phyloP scores from a whole-genome alignment of 306 rosid species.

The Cucurbita maxima region DNA sequence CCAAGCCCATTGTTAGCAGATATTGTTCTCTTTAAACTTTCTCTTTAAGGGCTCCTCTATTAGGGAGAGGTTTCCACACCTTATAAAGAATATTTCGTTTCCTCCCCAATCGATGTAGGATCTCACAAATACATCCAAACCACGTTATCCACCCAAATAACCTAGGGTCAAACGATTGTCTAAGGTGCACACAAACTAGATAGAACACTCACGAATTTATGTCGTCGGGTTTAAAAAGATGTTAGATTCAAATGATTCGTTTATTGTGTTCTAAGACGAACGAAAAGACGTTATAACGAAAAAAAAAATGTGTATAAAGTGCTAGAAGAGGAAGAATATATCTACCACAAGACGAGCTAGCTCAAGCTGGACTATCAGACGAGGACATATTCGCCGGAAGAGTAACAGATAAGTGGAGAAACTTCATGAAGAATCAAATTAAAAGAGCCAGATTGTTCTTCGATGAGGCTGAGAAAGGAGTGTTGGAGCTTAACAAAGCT shows the following conservation, averaged over 20 bases:
- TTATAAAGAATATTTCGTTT: no score
- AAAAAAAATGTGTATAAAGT: slow-evolving; percentile 14
- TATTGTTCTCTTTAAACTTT: no score
- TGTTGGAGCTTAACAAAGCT: slow-evolving; percentile 51
- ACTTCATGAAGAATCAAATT: slow-evolving; percentile 75
- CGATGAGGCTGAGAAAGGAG: slow-evolving; percentile 83
- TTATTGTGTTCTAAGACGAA: not conserved
- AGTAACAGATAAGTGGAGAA: slow-evolving; percentile 76
- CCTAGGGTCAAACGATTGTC: no score
- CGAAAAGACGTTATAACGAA: not conserved
- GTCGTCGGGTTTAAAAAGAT: not conserved
- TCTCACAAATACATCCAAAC: no score
- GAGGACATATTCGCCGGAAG: slow-evolving; percentile 53
- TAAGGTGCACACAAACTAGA: not conserved
- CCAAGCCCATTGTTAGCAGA: no score
- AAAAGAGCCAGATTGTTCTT: slow-evolving; percentile 73
- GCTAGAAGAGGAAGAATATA: slow-evolving; percentile 91
- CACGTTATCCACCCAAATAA: no score
- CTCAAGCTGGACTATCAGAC: slow-evolving; percentile 67
- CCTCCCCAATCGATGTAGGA: no score
- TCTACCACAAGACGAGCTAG: slow-evolving; percentile 87
- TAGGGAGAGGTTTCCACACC: no score
- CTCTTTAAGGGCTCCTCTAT: no score
- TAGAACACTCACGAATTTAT: no score
- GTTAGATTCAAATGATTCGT: not conserved